Percentiles rank a stretch among this genome's conserved stretches.
Conservation (phyloP, 2,329 filamentous ascomycete species). For the Knoxdaviesia capensis region DNA sequence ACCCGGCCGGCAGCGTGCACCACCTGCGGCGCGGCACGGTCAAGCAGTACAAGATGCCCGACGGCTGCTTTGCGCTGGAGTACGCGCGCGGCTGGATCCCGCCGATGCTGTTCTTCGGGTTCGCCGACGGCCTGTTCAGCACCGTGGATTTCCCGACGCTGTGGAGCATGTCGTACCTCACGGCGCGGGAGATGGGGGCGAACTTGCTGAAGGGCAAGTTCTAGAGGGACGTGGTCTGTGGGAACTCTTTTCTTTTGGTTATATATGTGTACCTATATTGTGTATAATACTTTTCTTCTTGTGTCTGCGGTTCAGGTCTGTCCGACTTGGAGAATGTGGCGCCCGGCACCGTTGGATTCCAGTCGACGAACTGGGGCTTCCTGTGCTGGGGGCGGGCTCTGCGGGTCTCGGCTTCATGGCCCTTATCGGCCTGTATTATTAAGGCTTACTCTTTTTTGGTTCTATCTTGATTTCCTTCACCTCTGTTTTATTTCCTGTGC, state of each 20-base stretch:
- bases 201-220: constrained; percentile 57
- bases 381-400: too few relatives aligned
- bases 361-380: too few relatives aligned
- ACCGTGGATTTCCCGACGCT: constrained; percentile 74
- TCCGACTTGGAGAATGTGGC: not conserved
- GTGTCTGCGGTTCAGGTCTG: not conserved
- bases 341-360: too few relatives aligned
- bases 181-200: constrained; percentile 52
- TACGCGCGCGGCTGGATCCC: constrained; percentile 82
- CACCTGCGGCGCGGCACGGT: constrained; percentile 49
- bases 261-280: not conserved
- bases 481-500: not conserved
- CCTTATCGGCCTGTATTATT: too few relatives aligned
- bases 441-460: too few relatives aligned
- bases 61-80: constrained; percentile 60
- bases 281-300: too few relatives aligned
- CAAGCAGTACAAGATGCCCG: constrained; percentile 71
- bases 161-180: constrained; percentile 58
- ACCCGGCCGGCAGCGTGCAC: constrained; percentile 49
- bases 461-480: not conserved
- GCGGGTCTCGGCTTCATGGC: too few relatives aligned
- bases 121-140: constrained; percentile 59
- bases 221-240: constrained; percentile 16
- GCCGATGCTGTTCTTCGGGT: constrained; percentile 80
- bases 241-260: not conserved